Evolutionary conservation across 139 green algal species (phyloP).

Genomic region (Chlamydomonas incerta): DNA sequence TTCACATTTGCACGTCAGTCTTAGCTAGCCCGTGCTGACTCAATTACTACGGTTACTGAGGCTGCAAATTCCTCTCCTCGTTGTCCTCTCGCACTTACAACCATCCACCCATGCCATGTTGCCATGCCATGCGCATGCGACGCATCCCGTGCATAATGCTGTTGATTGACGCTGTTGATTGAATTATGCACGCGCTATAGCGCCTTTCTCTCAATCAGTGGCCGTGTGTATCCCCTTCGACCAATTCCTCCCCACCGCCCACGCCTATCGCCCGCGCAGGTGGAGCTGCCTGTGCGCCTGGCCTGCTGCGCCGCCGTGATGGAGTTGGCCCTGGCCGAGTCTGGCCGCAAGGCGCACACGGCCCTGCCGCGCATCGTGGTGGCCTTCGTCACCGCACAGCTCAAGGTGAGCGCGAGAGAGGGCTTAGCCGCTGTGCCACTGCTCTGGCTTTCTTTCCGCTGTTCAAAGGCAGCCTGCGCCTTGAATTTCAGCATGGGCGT

Average conservation of each 20-base stretch:
- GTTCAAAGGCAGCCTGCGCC: too few relatives aligned
- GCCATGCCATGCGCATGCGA: too few relatives aligned
- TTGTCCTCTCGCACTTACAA: not conserved
- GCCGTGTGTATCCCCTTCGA: too few relatives aligned
- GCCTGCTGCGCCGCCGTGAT: constrained; percentile 54
- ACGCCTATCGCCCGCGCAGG: constrained; percentile 52
- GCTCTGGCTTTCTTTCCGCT: too few relatives aligned
- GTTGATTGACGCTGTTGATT: too few relatives aligned
- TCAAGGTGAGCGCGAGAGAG: constrained; percentile 65
- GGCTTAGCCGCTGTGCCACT: not conserved
- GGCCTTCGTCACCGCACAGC: constrained; percentile 64
- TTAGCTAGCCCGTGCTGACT: constrained; percentile 51
- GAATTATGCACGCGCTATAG: too few relatives aligned
- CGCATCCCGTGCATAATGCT: too few relatives aligned
- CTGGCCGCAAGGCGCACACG: constrained; percentile 17
- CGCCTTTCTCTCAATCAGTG: too few relatives aligned
- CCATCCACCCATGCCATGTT: not conserved
- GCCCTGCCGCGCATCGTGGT: constrained; percentile 63
- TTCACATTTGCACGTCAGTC: constrained; percentile 84
- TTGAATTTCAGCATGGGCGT: too few relatives aligned
- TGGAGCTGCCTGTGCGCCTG: constrained; percentile 40
- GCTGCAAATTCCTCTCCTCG: not conserved
- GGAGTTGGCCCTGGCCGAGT: constrained; percentile 26
- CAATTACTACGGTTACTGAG: constrained; percentile 70
- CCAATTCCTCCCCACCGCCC: too few relatives aligned